Evolutionary conservation across 176 grass and related monocot species (phyloP), one percentile per base, ranked within the genome.

Genomic region (Triticum urartu): DNA sequence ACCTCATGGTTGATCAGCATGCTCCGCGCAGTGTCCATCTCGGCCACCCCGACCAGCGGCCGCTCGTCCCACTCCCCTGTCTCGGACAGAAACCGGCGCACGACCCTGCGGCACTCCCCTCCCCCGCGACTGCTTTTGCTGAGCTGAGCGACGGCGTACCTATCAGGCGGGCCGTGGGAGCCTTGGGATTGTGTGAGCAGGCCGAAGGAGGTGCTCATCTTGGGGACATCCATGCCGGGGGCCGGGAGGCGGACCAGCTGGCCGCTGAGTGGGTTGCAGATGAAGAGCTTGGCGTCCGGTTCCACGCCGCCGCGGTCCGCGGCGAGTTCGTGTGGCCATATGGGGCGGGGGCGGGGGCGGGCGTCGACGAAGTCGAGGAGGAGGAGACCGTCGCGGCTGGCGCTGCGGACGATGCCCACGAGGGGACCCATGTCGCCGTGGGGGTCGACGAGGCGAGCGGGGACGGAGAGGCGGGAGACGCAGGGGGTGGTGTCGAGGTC

Each of bases 251-350:
- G 69, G 43, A 67, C 26, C 28, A 81, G 24, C 79, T 81, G 21
- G 79, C 32, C 86, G 79, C 15, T 81, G 86, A 87, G 59, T 3
- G 78, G 69, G 86, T 81, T 81, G 68, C 70, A 81, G 43, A 87
- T 33, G 86, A 75, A 87, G 22, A 42, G 68, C 39, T 56, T 28
- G 38, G 36, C 5, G 26, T 52, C 58, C 28, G 68, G 39, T 0
- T 74, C 13, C 7, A 35, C 4, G 12, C 34, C 32, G 67, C 33
- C 2, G 21, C 21, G 0, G 30, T 12, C 8, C 10, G 18, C 67
- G 67, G 18, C 67, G 33, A 18, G 33, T 9, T 40, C 36, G 68
- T 71, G 68, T 21, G 20, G 17, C 17, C 18, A 39, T n/a, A 1
- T 38, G 33, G 32, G 17, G 8, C 33, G 7, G 32, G 9, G 28